Evolutionary conservation across 345 rosid genomes (phyloP).

Genomic region (Eucalyptus cladocalyx): DNA sequence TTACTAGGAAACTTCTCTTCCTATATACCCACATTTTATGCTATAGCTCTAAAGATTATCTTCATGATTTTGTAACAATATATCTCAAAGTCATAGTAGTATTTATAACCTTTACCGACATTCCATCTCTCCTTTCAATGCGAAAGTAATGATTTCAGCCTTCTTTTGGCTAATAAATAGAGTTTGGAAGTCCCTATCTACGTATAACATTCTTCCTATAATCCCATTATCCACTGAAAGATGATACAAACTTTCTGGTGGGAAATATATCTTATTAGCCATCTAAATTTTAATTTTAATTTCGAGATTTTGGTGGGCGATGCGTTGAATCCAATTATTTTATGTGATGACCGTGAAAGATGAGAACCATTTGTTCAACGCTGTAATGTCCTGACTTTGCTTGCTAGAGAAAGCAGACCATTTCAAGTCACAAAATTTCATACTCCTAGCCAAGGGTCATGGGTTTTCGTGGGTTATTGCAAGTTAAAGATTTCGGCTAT

Average conservation of each 20-base stretch:
- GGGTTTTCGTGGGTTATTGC: not conserved
- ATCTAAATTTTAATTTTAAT: not conserved
- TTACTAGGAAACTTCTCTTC: not conserved
- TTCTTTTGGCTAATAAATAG: not conserved
- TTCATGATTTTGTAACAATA: not conserved
- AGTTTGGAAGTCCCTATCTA: not conserved
- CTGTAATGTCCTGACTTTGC: not conserved
- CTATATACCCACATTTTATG: not conserved
- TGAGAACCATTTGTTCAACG: not conserved
- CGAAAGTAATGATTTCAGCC: not conserved
- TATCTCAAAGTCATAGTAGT: not conserved
- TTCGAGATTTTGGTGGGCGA: not conserved
- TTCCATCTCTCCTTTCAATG: not conserved
- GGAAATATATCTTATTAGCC: not conserved
- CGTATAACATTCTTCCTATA: not conserved
- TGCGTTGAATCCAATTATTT: not conserved
- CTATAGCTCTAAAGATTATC: not conserved
- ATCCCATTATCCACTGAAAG: not conserved
- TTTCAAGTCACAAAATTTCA: not conserved
- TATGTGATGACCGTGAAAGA: not conserved
- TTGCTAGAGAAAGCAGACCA: not conserved
- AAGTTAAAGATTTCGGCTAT: not conserved
- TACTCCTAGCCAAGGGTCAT: not conserved
- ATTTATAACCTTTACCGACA: not conserved
- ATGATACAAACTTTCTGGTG: not conserved